A percentile compares a stretch with the other conserved stretches of the same genome.
These are phyloP conservation scores for Schwanniomyces pseudopolymorphus DNA, from an alignment of 805 yeast species.

Conservation along the genomic window DNA sequence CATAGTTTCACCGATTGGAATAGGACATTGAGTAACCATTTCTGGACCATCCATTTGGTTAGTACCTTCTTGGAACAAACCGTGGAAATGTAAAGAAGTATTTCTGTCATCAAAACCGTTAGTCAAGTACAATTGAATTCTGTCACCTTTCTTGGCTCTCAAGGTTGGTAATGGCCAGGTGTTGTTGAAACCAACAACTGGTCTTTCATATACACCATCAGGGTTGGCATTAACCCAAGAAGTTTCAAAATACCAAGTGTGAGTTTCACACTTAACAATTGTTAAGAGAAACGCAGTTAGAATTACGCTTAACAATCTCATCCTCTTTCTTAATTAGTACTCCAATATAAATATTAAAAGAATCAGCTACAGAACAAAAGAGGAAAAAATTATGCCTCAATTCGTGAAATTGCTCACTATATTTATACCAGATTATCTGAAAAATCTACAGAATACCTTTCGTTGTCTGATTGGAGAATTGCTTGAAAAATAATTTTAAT, in stretches of 20 bases:
- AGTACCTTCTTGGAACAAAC: constrained; percentile 78
- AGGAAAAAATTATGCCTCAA: constrained; percentile 10
- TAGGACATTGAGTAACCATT: constrained; percentile 86
- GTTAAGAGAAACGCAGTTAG: constrained; percentile 12
- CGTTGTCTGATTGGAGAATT: not conserved
- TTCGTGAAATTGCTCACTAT: not conserved
- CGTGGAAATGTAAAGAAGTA: constrained; percentile 91
- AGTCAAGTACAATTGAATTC: constrained; percentile 66
- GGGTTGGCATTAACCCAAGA: constrained; percentile 69
- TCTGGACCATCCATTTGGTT: constrained; percentile 90
- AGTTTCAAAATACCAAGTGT: constrained; percentile 63
- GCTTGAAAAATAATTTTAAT: not conserved
- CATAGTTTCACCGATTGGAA: constrained; percentile 72
- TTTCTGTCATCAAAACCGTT: constrained; percentile 70
- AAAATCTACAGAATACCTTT: not conserved
- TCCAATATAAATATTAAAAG: constrained; percentile 8
- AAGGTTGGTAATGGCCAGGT: constrained; percentile 89
- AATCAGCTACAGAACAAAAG: constrained; percentile 12
- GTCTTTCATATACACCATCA: constrained; percentile 57
- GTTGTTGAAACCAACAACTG: constrained; percentile 66
- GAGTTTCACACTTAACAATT: constrained; percentile 46
- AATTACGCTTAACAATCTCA: constrained; percentile 12
- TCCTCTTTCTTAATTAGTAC: constrained; percentile 7
- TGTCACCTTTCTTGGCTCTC: constrained; percentile 76
- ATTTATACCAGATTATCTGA: not conserved